phyloP scores from a whole-genome alignment of 208 protist genomes.

The Leptomonas seymouri region DNA sequence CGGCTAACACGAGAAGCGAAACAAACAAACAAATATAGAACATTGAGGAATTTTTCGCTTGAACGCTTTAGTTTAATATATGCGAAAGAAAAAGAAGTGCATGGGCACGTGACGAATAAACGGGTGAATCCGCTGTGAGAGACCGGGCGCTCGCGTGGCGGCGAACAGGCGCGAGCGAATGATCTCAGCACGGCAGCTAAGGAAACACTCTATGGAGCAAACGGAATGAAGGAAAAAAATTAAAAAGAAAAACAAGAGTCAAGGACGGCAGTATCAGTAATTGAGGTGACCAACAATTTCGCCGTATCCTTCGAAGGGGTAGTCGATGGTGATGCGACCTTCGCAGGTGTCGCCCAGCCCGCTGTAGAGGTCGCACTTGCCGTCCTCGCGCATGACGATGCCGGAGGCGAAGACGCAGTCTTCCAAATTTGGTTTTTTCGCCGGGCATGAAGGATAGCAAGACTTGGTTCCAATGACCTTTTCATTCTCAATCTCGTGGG shows the following conservation, averaged over 20 bases:
- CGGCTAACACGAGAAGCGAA: background rate
- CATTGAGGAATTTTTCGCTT: too few species aligned
- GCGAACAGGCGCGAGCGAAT: too few species aligned
- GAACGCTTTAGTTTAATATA: too few species aligned
- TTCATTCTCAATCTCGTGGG: constrained; percentile 33
- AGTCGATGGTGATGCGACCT: constrained; percentile 75
- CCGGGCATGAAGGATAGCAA: constrained; percentile 57
- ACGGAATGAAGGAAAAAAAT: too few species aligned
- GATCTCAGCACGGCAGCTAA: too few species aligned
- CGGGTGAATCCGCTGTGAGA: too few species aligned
- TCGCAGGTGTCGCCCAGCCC: constrained; percentile 63
- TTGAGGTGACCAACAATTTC: constrained; percentile 36
- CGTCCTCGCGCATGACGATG: constrained; percentile 67
- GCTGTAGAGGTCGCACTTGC: constrained; percentile 76
- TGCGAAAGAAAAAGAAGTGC: too few species aligned
- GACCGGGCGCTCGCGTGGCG: too few species aligned
- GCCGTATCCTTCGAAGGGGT: constrained; percentile 67
- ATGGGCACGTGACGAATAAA: too few species aligned
- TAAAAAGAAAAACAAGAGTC: background rate
- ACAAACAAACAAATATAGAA: too few species aligned
- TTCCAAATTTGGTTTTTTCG: constrained; percentile 44
- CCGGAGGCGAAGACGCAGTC: constrained; percentile 69
- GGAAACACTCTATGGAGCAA: too few species aligned
- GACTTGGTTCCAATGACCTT: constrained; percentile 53
- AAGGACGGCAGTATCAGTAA: background rate